phyloP scores from a whole-genome alignment of 169 alveolate genomes.

The Prorocentrum cordatum region DNA sequence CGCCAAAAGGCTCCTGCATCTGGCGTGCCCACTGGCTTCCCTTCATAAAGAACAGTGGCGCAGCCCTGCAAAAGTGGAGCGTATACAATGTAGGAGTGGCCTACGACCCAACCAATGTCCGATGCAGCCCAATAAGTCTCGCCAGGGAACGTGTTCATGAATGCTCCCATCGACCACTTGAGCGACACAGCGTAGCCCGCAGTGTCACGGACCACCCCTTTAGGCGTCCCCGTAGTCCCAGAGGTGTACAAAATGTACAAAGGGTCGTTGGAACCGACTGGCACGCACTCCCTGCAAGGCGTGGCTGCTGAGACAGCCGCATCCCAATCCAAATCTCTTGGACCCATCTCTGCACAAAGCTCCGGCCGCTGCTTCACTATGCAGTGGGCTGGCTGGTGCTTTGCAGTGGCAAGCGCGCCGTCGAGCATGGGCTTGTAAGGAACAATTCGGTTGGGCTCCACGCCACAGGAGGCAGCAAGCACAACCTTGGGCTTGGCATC shows the following conservation, averaged over 20 bases:
- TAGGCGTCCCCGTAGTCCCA: conserved; percentile 37
- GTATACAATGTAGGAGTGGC: conserved; percentile 41
- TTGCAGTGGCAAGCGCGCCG: neutral
- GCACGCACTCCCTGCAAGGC: neutral
- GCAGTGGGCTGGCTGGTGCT: neutral
- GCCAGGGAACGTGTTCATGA: conserved; percentile 14
- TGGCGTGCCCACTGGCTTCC: conserved; percentile 46
- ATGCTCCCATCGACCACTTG: conserved; percentile 15
- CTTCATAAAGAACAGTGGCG: conserved; percentile 34
- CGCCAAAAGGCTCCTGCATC: conserved; percentile 63
- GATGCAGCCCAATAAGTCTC: conserved; percentile 50
- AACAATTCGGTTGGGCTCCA: conserved; percentile 31
- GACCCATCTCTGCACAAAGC: neutral
- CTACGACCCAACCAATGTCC: conserved; percentile 56
- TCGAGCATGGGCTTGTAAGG: conserved; percentile 19
- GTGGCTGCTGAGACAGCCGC: neutral
- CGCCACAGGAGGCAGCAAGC: conserved; percentile 28
- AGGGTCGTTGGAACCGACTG: conserved; percentile 27
- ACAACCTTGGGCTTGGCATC: conserved; percentile 29
- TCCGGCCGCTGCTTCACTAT: conserved; percentile 19
- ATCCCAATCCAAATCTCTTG: conserved; percentile 13
- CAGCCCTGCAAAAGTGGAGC: conserved; percentile 37
- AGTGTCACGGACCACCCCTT: conserved; percentile 34
- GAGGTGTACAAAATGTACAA: conserved; percentile 35
- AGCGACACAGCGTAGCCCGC: conserved; percentile 46